Evolutionary conservation across 345 rosid genomes (phyloP).

Genomic region (Raphanus sativus): DNA sequence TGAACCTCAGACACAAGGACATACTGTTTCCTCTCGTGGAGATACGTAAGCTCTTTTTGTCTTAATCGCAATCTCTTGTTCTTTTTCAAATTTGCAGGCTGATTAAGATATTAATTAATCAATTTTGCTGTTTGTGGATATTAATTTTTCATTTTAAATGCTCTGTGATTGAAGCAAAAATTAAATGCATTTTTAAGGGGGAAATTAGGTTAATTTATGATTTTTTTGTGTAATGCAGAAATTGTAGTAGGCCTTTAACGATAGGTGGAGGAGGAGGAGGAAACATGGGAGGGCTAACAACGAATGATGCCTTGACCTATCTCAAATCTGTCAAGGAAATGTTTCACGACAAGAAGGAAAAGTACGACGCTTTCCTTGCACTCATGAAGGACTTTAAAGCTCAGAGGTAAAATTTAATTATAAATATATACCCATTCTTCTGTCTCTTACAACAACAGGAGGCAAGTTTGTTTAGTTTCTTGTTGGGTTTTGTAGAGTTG

Average conservation of each 20-base stretch:
- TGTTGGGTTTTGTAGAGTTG: constrained; percentile 52
- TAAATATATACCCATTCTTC: background rate
- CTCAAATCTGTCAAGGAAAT: constrained; percentile 86
- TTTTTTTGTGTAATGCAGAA: constrained; percentile 40
- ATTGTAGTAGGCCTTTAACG: constrained; percentile 65
- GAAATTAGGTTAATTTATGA: background rate
- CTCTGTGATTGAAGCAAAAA: background rate
- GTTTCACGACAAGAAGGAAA: constrained; percentile 79
- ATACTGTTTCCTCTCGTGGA: constrained; percentile 63
- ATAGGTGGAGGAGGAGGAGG: constrained; percentile 40
- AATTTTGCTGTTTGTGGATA: background rate
- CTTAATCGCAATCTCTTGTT: background rate
- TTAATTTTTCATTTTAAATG: background rate
- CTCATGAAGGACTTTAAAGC: constrained; percentile 98
- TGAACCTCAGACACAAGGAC: constrained; percentile 63
- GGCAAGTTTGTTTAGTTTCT: background rate
- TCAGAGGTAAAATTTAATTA: constrained; percentile 52
- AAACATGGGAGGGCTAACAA: constrained; percentile 60
- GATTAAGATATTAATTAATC: background rate
- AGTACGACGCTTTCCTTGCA: constrained; percentile 84
- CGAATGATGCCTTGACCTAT: constrained; percentile 82
- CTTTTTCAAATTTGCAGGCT: background rate
- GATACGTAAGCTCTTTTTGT: constrained; percentile 60
- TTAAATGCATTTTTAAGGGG: background rate
- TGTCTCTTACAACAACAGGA: background rate